These are phyloP conservation scores for Metarhizium rileyi DNA, from an alignment of 2,329 filamentous ascomycete genomes.

Conservation along the genomic window DNA sequence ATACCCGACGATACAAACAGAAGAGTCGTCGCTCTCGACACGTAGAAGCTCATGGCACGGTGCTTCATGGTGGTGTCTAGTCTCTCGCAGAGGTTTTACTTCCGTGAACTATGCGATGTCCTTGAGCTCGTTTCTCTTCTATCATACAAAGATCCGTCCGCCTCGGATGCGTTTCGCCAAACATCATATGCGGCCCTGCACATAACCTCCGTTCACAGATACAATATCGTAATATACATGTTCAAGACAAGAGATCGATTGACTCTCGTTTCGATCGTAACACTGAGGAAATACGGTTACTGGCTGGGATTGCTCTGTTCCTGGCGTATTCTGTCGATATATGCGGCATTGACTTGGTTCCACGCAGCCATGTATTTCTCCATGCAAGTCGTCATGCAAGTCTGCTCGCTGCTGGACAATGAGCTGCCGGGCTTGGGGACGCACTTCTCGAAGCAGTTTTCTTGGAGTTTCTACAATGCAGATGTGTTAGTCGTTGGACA, in stretches of 20 bases:
- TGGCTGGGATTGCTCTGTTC: conserved; percentile 32
- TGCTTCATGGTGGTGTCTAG: background rate
- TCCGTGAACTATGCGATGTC: background rate
- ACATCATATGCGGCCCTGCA: background rate
- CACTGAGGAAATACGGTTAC: background rate
- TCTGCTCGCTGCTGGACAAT: conserved; percentile 57
- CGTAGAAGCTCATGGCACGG: background rate
- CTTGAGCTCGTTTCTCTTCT: background rate
- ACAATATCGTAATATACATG: background rate
- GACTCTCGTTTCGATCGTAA: background rate
- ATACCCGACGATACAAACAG: background rate
- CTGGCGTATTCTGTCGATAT: conserved; percentile 53
- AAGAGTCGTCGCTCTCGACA: background rate
- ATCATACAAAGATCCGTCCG: background rate
- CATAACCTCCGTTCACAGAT: background rate
- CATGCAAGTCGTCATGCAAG: conserved; percentile 68
- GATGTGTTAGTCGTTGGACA: conserved; percentile 5
- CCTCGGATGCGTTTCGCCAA: background rate
- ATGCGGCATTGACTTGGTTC: conserved; percentile 63
- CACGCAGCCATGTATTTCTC: conserved; percentile 77
- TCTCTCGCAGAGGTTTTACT: background rate
- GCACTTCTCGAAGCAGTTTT: conserved; percentile 73
- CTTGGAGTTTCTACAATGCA: conserved; percentile 59
- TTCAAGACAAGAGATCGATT: background rate
- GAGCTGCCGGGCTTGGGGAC: conserved; percentile 59